Conservation (phyloP, 164 flowering plant genomes). For the Dillenia suffruticosa region DNA sequence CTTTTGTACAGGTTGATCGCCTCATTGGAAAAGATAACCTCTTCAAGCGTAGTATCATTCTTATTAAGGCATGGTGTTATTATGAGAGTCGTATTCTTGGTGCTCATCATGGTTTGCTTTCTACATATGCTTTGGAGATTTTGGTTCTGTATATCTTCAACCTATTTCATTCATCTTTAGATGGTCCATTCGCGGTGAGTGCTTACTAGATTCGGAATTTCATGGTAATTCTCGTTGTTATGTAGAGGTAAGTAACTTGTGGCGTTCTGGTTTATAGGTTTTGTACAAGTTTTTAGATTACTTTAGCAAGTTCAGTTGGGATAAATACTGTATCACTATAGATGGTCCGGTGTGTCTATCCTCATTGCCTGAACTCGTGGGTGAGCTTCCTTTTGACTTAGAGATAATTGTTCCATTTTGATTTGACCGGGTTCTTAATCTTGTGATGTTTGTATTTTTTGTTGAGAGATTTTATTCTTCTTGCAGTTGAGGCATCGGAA, state of each 20-base stretch:
- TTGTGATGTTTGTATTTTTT: not conserved
- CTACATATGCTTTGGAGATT: constrained; percentile 92
- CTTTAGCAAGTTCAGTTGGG: constrained; percentile 94
- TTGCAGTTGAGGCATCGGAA: constrained; percentile 64
- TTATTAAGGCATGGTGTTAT: constrained; percentile 96
- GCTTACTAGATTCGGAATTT: constrained; percentile 1
- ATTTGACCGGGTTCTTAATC: not conserved
- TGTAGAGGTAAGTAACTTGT: not conserved
- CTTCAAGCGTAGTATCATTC: constrained; percentile 83
- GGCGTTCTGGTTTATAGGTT: constrained; percentile 43
- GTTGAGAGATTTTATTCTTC: constrained; percentile 8
- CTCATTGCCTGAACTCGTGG: constrained; percentile 66
- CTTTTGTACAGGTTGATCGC: constrained; percentile 56
- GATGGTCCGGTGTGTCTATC: constrained; percentile 69
- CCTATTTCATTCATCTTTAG: constrained; percentile 57
- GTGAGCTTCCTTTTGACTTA: constrained; percentile 33
- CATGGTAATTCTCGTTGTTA: not conserved
- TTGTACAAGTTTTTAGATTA: constrained; percentile 86
- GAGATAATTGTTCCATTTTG: constrained; percentile 3
- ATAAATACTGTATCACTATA: constrained; percentile 71
- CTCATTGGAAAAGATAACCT: constrained; percentile 73
- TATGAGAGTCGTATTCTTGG: constrained; percentile 95
- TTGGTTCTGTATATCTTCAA: constrained; percentile 81
- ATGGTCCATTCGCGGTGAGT: constrained; percentile 83
- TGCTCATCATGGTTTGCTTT: constrained; percentile 89